Conservation (phyloP, 2,329 filamentous ascomycete genomes). For the Nemania serpens region DNA sequence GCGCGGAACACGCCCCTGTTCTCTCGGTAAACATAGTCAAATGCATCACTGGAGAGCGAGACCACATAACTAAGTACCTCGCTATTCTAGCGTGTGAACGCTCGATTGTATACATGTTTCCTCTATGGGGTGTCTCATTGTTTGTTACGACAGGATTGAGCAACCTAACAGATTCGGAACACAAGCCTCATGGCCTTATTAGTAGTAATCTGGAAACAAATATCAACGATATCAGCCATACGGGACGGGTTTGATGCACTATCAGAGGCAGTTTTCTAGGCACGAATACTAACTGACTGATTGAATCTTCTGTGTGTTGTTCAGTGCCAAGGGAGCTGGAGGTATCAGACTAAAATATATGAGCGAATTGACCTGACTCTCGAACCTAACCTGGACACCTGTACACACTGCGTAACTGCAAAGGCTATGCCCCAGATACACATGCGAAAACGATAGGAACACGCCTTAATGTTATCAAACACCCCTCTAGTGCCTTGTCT, state of each 20-base stretch:
- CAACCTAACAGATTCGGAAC: not conserved
- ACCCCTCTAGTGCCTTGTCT: not conserved
- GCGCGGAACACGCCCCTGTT: too few species aligned
- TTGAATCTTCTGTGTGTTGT: not conserved
- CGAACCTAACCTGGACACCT: not conserved
- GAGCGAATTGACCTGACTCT: conserved; percentile 16
- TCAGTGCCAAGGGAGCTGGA: conserved; percentile 21
- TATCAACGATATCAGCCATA: too few species aligned
- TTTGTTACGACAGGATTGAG: not conserved
- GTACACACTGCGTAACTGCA: not conserved
- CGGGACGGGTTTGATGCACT: too few species aligned
- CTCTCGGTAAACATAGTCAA: too few species aligned
- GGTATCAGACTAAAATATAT: conserved; percentile 37
- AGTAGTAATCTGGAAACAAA: too few species aligned
- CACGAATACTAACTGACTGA: too few species aligned
- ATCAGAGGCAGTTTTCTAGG: too few species aligned
- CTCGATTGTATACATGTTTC: too few species aligned
- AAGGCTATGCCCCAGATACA: not conserved
- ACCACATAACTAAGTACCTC: too few species aligned
- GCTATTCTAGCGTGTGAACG: not conserved
- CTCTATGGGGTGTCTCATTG: too few species aligned
- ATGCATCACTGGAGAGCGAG: too few species aligned
- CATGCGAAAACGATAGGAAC: conserved; percentile 3
- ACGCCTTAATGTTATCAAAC: conserved; percentile 11
- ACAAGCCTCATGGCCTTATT: not conserved